These are phyloP conservation scores for Nidularia sp. DNA, from an alignment of 768 basidiomycete genomes.

Conservation along the genomic window DNA sequence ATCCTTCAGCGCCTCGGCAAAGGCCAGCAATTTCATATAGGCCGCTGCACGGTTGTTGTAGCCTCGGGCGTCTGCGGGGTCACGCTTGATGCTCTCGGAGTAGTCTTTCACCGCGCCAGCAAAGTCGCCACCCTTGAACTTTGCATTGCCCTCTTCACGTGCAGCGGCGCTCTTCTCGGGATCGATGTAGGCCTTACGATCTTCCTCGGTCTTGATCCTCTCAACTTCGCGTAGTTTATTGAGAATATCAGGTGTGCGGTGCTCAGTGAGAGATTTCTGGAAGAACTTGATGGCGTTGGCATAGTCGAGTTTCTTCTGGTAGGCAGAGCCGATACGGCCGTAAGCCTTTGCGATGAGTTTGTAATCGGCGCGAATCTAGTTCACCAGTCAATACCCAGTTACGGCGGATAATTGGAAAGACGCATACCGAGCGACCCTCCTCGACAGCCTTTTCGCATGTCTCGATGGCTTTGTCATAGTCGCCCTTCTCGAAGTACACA, in stretches of 20 bases:
- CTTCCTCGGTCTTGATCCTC: constrained; percentile 70
- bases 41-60: constrained; percentile 99
- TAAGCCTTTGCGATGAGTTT: constrained; percentile 94
- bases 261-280: constrained; percentile 92
- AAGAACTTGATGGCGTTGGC: constrained; percentile 82
- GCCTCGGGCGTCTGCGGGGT: constrained; percentile 83
- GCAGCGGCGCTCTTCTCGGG: constrained; percentile 78
- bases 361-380: constrained; percentile 83
- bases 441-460: constrained; percentile 95
- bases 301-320: constrained; percentile 76
- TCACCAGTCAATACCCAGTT: background rate
- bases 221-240: constrained; percentile 87
- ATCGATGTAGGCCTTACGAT: constrained; percentile 82
- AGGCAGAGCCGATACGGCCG: constrained; percentile 85
- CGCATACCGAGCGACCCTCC: constrained; percentile 73
- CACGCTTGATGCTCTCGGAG: constrained; percentile 94
- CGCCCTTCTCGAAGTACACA: constrained; percentile 89
- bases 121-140: constrained; percentile 93
- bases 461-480: constrained; percentile 89
- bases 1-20: constrained; percentile 96
- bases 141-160: constrained; percentile 87
- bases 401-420: background rate
- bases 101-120: constrained; percentile 89
- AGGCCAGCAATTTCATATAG: constrained; percentile 89
- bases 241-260: constrained; percentile 90